Evolutionary conservation across 306 rosid species (phyloP), one percentile per base, ranked within the genome.

Genomic region (Pyrus pyrifolia): DNA sequence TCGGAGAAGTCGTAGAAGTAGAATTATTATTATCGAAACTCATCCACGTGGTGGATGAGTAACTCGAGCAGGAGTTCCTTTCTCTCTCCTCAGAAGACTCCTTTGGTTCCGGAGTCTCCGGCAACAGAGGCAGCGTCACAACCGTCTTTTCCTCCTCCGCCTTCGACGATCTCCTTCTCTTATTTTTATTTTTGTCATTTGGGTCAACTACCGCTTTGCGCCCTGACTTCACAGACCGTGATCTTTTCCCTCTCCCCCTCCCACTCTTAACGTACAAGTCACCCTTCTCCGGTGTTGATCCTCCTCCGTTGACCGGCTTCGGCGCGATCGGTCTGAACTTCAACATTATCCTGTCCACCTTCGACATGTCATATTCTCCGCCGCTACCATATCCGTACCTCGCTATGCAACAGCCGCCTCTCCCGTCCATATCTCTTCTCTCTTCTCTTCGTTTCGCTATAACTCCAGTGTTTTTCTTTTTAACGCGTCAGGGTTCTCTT

Each of bases 301-400:
- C 71, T 8, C 88, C 87, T 71, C 82, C 42, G 17, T 38, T 21
- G 6, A 70, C 81, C 0, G 99, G 98, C 57, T 91, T 95, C 4
- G 99, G 99, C 0, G 96, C 97, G 33, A 95, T 95, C 0, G 99
- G 99, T 1, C 98, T 88, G 71, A 89, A 95, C 31, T 86, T 72
- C 1, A 87, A 92, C 99, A 95, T 95, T 83, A 95, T 95, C 46
- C 76, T 83, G 67, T 85, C 81, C 14, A 85, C 77, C 13, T 81
- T 78, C 3, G 96, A 86, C 79, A 78, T 81, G 30, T 81, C 88
- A 8, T 80, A 79, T 27, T 25, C n/a, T 62, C 11, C 10, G 31
- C 84, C 62, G 67, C 85, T 83, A 23, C 83, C 89, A n/a, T 87
- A 70, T 27, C 67, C 92, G 27, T 81, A 85, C 25, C 88, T 81